A percentile compares a stretch with the other conserved stretches of the same genome.
phyloP scores from a whole-genome alignment of 2,329 filamentous ascomycete species.

The Chrysoporthe puriensis region DNA sequence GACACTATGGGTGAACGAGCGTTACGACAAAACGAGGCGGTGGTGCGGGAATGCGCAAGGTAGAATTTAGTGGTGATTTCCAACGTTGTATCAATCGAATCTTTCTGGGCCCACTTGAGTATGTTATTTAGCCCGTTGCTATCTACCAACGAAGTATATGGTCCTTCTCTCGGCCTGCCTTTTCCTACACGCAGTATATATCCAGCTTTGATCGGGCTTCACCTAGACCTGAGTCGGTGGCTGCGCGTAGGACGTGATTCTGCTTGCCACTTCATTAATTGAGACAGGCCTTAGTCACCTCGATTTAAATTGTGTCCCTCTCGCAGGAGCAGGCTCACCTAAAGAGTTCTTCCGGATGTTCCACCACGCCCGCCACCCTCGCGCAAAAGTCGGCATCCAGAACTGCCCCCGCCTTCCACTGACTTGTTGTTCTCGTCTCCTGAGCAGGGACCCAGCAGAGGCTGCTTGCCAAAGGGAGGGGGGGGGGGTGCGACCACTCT shows the following conservation, averaged over 20 bases:
- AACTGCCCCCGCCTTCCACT: not conserved
- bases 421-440: not conserved
- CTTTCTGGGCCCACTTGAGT: not conserved
- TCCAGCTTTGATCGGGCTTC: not conserved
- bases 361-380: not conserved
- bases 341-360: not conserved
- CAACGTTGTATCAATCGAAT: not conserved
- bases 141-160: not conserved
- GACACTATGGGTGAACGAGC: too few relatives aligned
- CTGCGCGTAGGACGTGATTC: not conserved
- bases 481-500: not conserved
- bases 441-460: not conserved
- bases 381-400: not conserved
- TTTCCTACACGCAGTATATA: not conserved
- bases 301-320: not conserved
- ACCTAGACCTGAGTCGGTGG: not conserved
- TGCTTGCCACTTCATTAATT: not conserved
- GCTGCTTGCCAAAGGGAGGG: not conserved
- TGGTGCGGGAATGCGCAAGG: too few relatives aligned
- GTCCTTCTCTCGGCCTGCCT: not conserved
- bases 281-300: not conserved
- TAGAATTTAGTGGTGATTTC: not conserved
- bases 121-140: not conserved
- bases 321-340: not conserved
- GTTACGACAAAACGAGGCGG: too few relatives aligned